Percentiles rank a stretch among this genome's conserved stretches.
Conservation (phyloP, 257 asterid genomes). For the Capsicum rhomboideum region DNA sequence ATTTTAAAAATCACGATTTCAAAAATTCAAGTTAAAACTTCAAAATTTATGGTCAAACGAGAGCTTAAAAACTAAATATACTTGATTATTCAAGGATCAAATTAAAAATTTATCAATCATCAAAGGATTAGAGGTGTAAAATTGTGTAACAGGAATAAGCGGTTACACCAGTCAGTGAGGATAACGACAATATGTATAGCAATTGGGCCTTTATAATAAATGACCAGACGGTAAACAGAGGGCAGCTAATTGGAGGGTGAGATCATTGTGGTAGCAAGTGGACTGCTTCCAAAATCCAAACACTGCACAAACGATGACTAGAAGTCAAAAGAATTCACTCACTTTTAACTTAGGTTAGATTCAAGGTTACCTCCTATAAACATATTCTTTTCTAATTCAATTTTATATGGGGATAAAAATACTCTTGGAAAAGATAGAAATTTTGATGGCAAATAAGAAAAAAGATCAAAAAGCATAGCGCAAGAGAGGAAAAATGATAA, state of each 20-base stretch:
- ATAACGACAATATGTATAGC: constrained; percentile 1
- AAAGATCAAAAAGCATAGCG: too few species aligned
- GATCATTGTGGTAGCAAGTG: background rate
- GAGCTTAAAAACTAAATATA: background rate
- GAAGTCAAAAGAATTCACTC: background rate
- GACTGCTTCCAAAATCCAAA: background rate
- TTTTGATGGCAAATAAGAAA: too few species aligned
- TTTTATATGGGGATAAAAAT: too few species aligned
- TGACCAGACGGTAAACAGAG: constrained; percentile 26
- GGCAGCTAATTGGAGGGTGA: background rate
- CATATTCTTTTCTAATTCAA: background rate
- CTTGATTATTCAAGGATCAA: background rate
- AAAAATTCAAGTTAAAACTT: background rate
- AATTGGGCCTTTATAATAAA: background rate
- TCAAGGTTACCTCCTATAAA: background rate
- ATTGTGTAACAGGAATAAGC: constrained; percentile 6
- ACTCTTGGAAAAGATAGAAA: too few species aligned
- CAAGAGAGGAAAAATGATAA: too few species aligned
- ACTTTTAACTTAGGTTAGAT: background rate
- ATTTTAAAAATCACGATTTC: too few species aligned
- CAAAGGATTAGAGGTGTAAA: background rate
- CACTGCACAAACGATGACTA: background rate
- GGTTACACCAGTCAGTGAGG: constrained; percentile 10
- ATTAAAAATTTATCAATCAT: background rate
- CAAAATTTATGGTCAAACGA: background rate